These are phyloP conservation scores for Fusarium proliferatum DNA, from an alignment of 2,329 filamentous ascomycete species.

Conservation along the genomic window DNA sequence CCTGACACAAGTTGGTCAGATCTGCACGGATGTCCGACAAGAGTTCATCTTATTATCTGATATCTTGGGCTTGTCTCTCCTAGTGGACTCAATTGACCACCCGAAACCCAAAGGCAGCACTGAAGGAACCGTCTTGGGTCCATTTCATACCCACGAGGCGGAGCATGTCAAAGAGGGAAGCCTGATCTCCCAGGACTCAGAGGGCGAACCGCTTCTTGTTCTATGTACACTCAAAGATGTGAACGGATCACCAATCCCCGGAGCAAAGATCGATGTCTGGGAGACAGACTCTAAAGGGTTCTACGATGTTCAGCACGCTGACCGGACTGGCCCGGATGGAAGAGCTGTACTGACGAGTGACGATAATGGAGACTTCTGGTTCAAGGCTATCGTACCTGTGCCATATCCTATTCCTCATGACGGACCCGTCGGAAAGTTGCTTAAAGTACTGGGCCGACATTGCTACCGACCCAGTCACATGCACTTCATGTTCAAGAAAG, in stretches of 20 bases:
- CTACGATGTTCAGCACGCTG: constrained; percentile 80
- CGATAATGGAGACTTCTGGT: constrained; percentile 68
- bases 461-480: constrained; percentile 81
- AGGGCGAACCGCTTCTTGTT: constrained; percentile 74
- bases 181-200: constrained; percentile 70
- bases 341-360: constrained; percentile 47
- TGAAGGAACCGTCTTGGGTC: constrained; percentile 81
- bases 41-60: constrained; percentile 84
- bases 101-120: constrained; percentile 75
- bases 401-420: constrained; percentile 88
- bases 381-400: constrained; percentile 85
- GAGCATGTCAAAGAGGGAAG: constrained; percentile 62
- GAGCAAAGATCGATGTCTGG: constrained; percentile 80
- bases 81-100: constrained; percentile 81
- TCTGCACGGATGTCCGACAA: constrained; percentile 74
- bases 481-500: constrained; percentile 84
- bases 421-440: constrained; percentile 81
- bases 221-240: constrained; percentile 74
- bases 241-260: constrained; percentile 66
- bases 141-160: constrained; percentile 83
- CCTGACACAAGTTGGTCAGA: constrained; percentile 75
- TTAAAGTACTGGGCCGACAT: constrained; percentile 76
- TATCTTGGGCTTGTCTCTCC: constrained; percentile 77
- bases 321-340: constrained; percentile 57
- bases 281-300: constrained; percentile 79